Base-by-base conservation (phyloP, 2,329 filamentous ascomycete species). In the Trichoderma polysporum region DNA sequence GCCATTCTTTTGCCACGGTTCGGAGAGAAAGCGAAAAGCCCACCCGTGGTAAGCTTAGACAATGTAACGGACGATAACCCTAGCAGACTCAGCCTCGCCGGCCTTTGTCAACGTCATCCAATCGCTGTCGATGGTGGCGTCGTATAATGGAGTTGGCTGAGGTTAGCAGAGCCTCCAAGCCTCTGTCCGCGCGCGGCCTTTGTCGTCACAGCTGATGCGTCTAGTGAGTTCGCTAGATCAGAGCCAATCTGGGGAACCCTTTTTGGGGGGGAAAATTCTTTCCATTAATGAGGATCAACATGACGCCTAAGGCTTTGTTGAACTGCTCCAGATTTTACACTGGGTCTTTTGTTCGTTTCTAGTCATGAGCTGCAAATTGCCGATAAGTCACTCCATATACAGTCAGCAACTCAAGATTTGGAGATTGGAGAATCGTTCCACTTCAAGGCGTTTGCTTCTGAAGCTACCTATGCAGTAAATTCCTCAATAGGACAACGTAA, bases 171-270 rank as follows among this genome's bases (percentile, higher is more conserved):
- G 60, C 37, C 45, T 63, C 60, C 60, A 63, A 63, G 61, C 62
- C 62, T 58, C 62, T 58, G 22, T 41, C 61, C 17, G 22, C 19
- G 35, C 61, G 61, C 52, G 37, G 61, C 53, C 62, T 58, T 45
- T 35, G 62, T 66, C 62, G 53, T 66, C 62, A 66, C 62, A 17
- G 62, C 53, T 58, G 52, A 66, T 58, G 62, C 29, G 37, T 64
- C 61, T 56, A n/a, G 60, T 29, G 35, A 62, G 12, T 19, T 29
- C 22, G 59, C 49, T 54, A 25, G n/a, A 63, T 45, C 22, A 17
- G 27, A 41, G 25, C 35, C 60, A 35, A 47, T 45, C 58, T 50
- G 31, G 58, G 56, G 37, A 45, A 19, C 49, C 27, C 15, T n/a
- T 31, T 29, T 27, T 29, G 9, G n/a, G n/a, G n/a, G n/a, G n/a